phyloP scores from a whole-genome alignment of 768 basidiomycete species.

The Russula brevipes region DNA sequence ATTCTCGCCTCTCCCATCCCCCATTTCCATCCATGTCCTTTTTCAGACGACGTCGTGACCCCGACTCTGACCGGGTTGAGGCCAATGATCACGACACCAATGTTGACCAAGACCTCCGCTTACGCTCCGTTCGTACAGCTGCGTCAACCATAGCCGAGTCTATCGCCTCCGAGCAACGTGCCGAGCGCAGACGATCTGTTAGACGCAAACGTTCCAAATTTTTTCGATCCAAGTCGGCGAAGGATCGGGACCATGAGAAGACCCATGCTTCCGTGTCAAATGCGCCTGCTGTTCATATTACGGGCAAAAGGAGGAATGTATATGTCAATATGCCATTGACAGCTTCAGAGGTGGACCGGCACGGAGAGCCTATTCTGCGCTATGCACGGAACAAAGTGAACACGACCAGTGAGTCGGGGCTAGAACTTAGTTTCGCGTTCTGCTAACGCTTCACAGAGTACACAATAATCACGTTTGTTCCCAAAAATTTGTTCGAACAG shows the following conservation, averaged over 20 bases:
- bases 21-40: slow-evolving; percentile 18
- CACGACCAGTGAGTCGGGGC: slow-evolving; percentile 70
- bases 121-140: slow-evolving; percentile 90
- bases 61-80: slow-evolving; percentile 34
- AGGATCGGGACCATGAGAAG: slow-evolving; percentile 35
- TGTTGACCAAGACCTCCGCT: slow-evolving; percentile 80
- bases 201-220: slow-evolving; percentile 45
- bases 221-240: slow-evolving; percentile 49
- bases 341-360: slow-evolving; percentile 54
- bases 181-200: slow-evolving; percentile 49
- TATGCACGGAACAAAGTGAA: slow-evolving; percentile 92
- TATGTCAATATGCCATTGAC: slow-evolving; percentile 74
- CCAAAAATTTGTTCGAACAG: slow-evolving; percentile 93
- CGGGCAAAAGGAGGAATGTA: slow-evolving; percentile 62
- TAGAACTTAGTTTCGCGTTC: background rate
- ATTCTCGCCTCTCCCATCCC: background rate
- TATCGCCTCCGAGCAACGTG: slow-evolving; percentile 69
- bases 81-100: slow-evolving; percentile 57
- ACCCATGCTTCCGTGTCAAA: slow-evolving; percentile 31
- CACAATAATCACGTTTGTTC: slow-evolving; percentile 83
- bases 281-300: slow-evolving; percentile 34
- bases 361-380: slow-evolving; percentile 73
- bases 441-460: slow-evolving; percentile 54
- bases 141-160: slow-evolving; percentile 87
- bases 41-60: slow-evolving; percentile 18